Conservation (phyloP, 2,329 filamentous ascomycete species). For the Ophiobolus disseminans region DNA sequence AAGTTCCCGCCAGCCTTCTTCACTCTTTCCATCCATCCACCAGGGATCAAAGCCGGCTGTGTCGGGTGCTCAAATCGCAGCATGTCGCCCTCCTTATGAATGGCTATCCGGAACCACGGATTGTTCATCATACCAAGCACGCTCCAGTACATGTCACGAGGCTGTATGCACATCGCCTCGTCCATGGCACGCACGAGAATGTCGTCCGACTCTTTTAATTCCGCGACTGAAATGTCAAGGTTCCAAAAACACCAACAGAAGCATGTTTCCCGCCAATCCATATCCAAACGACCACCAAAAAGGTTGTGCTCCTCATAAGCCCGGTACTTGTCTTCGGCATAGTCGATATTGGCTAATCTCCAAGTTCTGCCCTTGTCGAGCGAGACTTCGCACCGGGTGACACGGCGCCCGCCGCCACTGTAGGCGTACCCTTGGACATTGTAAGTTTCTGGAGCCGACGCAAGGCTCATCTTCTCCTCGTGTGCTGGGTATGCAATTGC, state of each 20-base stretch:
- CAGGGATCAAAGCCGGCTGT: constrained; percentile 75
- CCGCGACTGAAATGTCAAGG: constrained; percentile 68
- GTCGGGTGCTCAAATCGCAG: constrained; percentile 88
- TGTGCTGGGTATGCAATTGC: constrained; percentile 82
- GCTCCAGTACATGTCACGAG: constrained; percentile 94
- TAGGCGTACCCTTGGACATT: constrained; percentile 84
- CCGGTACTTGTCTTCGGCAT: constrained; percentile 86
- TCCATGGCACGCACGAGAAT: constrained; percentile 89
- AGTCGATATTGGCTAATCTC: constrained; percentile 77
- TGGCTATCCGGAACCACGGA: constrained; percentile 84
- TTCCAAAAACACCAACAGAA: constrained; percentile 97
- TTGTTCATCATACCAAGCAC: constrained; percentile 99
- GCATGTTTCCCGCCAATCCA: constrained; percentile 79
- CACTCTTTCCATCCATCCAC: constrained; percentile 92
- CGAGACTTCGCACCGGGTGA: constrained; percentile 83
- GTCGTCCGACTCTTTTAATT: constrained; percentile 70
- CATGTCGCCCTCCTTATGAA: constrained; percentile 69
- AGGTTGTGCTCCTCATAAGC: constrained; percentile 67
- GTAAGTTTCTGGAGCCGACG: constrained; percentile 62
- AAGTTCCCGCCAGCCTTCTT: constrained; percentile 84
- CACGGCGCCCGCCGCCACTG: constrained; percentile 80
- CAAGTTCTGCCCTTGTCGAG: constrained; percentile 83
- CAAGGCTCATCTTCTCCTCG: constrained; percentile 68
- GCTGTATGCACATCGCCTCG: constrained; percentile 84
- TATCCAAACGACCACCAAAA: constrained; percentile 78